Evolutionary conservation across 371 early-diverging fungal genomes (phyloP).

Genomic region (Mucor indicus): DNA sequence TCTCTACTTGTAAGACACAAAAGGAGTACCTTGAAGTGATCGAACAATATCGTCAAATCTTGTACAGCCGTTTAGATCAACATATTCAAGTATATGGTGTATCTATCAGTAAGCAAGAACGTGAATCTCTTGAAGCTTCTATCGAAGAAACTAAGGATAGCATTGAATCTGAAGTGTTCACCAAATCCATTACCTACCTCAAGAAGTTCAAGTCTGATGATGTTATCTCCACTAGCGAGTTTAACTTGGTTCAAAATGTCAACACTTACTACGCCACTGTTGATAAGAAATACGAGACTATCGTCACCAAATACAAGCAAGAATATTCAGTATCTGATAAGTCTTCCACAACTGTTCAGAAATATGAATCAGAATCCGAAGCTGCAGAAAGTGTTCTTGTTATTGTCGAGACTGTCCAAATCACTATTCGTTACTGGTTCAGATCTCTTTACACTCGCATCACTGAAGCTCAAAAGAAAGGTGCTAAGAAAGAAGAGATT

Average conservation of each 20-base stretch:
- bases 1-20: slow-evolving; percentile 16
- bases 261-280: not conserved
- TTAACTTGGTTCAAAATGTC: slow-evolving; percentile 4
- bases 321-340: too few relatives aligned
- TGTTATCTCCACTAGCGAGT: slow-evolving; percentile 1
- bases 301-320: not conserved
- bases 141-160: slow-evolving; percentile 12
- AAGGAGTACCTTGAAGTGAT: slow-evolving; percentile 24
- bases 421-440: slow-evolving; percentile 24
- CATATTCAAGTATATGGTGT: slow-evolving; percentile 14
- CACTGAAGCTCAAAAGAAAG: slow-evolving; percentile 8
- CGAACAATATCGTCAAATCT: slow-evolving; percentile 21
- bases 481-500: slow-evolving; percentile 15
- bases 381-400: slow-evolving; percentile 8
- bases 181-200: slow-evolving; percentile 8
- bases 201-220: slow-evolving; percentile 13
- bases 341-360: not conserved
- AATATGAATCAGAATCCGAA: slow-evolving; percentile 9
- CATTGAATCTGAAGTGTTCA: slow-evolving; percentile 13
- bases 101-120: slow-evolving; percentile 5
- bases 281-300: slow-evolving; percentile 12
- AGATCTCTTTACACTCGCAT: slow-evolving; percentile 13
- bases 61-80: slow-evolving; percentile 16
- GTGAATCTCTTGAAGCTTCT: slow-evolving; percentile 2
- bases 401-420: slow-evolving; percentile 12